Conservation (phyloP, 306 rosid genomes). For the Gleditsia sinensis region DNA sequence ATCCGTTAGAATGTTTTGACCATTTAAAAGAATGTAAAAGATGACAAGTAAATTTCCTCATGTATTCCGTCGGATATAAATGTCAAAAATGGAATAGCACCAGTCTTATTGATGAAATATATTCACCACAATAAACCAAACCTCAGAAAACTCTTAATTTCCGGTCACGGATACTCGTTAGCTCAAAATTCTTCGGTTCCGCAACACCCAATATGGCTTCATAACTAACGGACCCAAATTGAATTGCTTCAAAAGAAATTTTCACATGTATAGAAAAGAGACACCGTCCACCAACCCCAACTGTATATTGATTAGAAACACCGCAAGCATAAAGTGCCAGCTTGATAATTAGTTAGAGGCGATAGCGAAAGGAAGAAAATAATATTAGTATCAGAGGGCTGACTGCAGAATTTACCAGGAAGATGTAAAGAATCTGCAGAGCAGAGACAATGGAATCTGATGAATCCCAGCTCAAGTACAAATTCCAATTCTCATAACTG, state of each 20-base stretch:
- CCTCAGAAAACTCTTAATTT: slow-evolving; percentile 24
- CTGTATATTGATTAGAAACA: not conserved
- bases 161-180: slow-evolving; percentile 23
- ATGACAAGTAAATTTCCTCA: not conserved
- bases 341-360: slow-evolving; percentile 14
- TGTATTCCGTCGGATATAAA: not conserved
- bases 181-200: slow-evolving; percentile 16
- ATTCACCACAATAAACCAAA: not conserved
- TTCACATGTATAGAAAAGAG: not conserved
- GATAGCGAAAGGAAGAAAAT: not conserved
- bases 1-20: not conserved
- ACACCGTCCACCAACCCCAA: slow-evolving; percentile 17
- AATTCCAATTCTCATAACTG: slow-evolving; percentile 38
- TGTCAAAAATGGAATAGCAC: not conserved
- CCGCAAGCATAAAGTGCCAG: slow-evolving; percentile 14
- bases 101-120: not conserved
- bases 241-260: slow-evolving; percentile 14
- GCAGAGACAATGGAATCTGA: slow-evolving; percentile 43
- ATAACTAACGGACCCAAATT: slow-evolving; percentile 23
- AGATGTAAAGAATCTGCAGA: slow-evolving; percentile 39
- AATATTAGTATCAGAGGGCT: slow-evolving; percentile 13
- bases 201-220: slow-evolving; percentile 30
- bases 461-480: slow-evolving; percentile 51
- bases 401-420: slow-evolving; percentile 39
- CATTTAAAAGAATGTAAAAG: not conserved